Evolutionary conservation across 1,139 yeast species (phyloP), one percentile per base, ranked within the genome.

Genomic region (Lodderomyces parapsilosis): DNA sequence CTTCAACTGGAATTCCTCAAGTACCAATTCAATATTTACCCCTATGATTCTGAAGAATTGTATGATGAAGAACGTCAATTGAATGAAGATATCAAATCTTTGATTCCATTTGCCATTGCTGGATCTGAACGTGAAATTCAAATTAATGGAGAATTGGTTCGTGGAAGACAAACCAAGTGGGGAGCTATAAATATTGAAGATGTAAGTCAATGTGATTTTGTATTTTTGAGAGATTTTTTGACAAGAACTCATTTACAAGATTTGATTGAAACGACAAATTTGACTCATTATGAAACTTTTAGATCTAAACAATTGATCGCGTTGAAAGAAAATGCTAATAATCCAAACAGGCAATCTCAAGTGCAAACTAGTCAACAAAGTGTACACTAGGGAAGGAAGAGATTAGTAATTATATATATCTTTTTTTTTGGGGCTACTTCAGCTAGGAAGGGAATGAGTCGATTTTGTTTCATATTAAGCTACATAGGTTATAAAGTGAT

Each of bases 171-270:
- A 66, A 89, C 94, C 46, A 82, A 86, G 61, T 93, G 97, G 96
- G 98, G 98, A 38, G 76, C 83, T 20, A 83, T 89, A 52, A 86
- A 91, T 63, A 88, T 93, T 46, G 98, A 91, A 67, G 96, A 93
- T 66, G 91, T 89, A 46, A 80, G 83, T 48, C 98, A 93, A 65
- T 90, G 97, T 68, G 99, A 93, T 69, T 93, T 93, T 73, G 87
- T 89, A 40, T 89, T 88, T 57, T 80, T 93, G 61, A 81, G 98
- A 66, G 96, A 90, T 65, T 93, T 93, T 66, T 78, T 93, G 62
- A 88, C 96, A 43, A 83, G 97, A 70, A 91, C 98, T 23, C 97
- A 93, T 65, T 76, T 93, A 58, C 98, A 90, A 66, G 99, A 93
- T 64, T 81, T 93, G 63, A 93, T 93, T 59, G 99, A 93, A 64